These are phyloP conservation scores for Hortiboletus campestris DNA, from an alignment of 768 basidiomycete genomes.

Conservation along the genomic window DNA sequence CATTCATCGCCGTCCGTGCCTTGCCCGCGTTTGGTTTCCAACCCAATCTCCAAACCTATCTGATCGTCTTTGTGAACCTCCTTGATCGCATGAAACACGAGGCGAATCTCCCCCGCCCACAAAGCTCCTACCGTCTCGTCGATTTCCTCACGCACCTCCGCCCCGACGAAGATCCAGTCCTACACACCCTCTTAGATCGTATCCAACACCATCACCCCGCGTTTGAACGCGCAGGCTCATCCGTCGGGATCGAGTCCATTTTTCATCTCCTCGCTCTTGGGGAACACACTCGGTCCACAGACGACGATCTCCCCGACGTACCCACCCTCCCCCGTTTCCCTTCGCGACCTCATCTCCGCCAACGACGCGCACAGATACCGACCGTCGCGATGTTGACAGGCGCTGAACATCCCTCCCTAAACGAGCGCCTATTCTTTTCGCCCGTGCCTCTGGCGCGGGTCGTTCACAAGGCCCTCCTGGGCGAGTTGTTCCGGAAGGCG, in stretches of 20 bases:
- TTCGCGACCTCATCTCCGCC: background rate
- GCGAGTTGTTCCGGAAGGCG: constrained; percentile 22
- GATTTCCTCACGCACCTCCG: constrained; percentile 25
- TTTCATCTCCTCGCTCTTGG: constrained; percentile 24
- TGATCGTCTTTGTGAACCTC: constrained; percentile 39
- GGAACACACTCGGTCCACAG: background rate
- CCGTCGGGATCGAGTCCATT: constrained; percentile 17
- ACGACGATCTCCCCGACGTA: constrained; percentile 3
- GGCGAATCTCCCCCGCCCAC: background rate
- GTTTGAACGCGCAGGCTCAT: background rate
- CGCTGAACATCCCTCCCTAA: background rate
- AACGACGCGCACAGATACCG: constrained; percentile 5
- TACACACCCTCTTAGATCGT: constrained; percentile 14
- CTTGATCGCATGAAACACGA: constrained; percentile 31
- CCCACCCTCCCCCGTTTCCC: background rate
- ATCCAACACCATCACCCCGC: constrained; percentile 3
- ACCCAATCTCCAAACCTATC: constrained; percentile 39
- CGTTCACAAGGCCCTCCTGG: constrained; percentile 18
- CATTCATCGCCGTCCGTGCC: constrained; percentile 38
- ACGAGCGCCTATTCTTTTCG: constrained; percentile 11
- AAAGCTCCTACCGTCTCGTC: constrained; percentile 17
- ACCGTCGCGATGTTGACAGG: background rate
- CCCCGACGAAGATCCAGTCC: constrained; percentile 18
- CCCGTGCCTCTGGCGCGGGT: constrained; percentile 23
- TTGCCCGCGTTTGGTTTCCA: constrained; percentile 30